Evolutionary conservation across 108 stramenopile species (phyloP), one percentile per base, ranked within the genome.

Genomic region (Pseudonitzschia pungens): DNA sequence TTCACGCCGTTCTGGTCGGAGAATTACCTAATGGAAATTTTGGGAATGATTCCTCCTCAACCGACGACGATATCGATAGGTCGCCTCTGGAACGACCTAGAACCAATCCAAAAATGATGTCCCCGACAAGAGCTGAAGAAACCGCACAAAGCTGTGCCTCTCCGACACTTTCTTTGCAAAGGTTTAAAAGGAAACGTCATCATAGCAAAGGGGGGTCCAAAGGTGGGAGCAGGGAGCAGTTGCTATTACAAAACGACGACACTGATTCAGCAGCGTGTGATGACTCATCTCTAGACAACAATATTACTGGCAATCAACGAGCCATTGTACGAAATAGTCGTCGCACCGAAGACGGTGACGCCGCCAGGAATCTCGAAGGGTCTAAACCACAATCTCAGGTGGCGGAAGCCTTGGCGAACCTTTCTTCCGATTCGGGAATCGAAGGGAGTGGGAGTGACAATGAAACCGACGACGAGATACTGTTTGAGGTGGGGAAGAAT

Each of bases 361-460:
- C 24, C 26, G 24, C 12, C 22, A 26, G 22, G 26, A 24, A 26
- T 24, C n/a, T 2, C 24, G 24, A 26, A 20, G 54, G 24, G 26
- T 21, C 54, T 1, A 22, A 55, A 55, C 21, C 21, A 20, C 60
- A 44, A 67, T 67, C 66, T 40, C 66, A 67, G 22, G 66, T 48
- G 8, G 27, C 21, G 12, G 22, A 67, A 51, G 20, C 44, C 11
- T 50, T 67, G 44, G 66, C 43, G n/a, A 67, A 67, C 22, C 66
- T 48, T 16, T 50, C 66, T 24, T 44, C 42, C 28, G 66, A 67
- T 28, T 67, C 66, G 12, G 66, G 66, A 14, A 67, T 67, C 45
- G 66, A 67, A 22, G 66, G 43, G 5, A 29, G 28, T 21, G 44
- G 27, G 21, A 50, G 45, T 20, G 66, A 67, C 3, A 41, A 67